These are phyloP conservation scores for Salvia sclarea DNA, from an alignment of 305 asterid species.

Conservation along the genomic window DNA sequence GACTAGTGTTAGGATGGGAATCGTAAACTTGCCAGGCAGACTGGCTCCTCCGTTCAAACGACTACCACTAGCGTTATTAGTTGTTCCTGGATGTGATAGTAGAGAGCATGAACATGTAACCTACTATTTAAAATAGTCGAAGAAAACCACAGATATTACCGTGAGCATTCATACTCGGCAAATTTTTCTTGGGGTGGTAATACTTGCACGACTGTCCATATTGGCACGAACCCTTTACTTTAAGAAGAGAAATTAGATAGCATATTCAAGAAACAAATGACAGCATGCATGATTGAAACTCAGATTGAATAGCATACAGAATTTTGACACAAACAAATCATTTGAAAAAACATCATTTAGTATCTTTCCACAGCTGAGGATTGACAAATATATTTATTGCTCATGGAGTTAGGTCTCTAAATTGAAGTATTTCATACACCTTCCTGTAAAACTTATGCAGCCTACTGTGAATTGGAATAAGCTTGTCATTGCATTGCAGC, in stretches of 20 bases:
- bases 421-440: not conserved
- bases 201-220: slow-evolving; percentile 84
- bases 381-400: not conserved
- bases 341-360: not conserved
- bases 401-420: slow-evolving; percentile 8
- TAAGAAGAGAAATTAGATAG: not conserved
- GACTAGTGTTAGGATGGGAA: not conserved
- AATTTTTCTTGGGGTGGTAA: slow-evolving; percentile 74
- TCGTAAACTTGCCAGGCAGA: slow-evolving; percentile 45
- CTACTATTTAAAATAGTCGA: not conserved
- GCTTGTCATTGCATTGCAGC: too few species aligned
- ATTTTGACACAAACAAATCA: slow-evolving; percentile 8
- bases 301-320: not conserved
- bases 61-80: slow-evolving; percentile 35
- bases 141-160: slow-evolving; percentile 39
- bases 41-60: slow-evolving; percentile 34
- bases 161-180: slow-evolving; percentile 40
- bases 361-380: not conserved
- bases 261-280: not conserved
- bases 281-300: not conserved
- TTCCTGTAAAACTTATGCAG: not conserved
- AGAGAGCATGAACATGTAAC: slow-evolving; percentile 11
- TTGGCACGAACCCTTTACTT: slow-evolving; percentile 73
- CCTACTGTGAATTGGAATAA: slow-evolving; percentile 13
- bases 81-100: slow-evolving; percentile 39